phyloP scores from a whole-genome alignment of 1,139 yeast species.

The Pichia sp. region DNA sequence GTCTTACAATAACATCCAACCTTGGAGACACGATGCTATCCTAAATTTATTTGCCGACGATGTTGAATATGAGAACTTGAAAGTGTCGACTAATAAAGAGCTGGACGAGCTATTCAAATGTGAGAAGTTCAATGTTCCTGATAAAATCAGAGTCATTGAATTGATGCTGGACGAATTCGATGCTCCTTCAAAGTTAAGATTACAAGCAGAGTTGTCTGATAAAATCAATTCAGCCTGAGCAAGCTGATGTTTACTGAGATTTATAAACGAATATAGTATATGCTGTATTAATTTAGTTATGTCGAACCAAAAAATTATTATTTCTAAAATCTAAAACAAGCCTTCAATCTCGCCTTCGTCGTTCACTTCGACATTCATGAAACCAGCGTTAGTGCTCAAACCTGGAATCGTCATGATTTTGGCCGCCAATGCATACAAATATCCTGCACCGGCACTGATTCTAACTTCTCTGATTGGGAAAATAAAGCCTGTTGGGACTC shows the following conservation, averaged over 20 bases:
- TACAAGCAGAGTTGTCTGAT: conserved; percentile 77
- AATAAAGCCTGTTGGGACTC: conserved; percentile 74
- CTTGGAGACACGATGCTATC: conserved; percentile 71
- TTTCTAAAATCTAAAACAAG: conserved; percentile 43
- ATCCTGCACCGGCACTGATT: conserved; percentile 80
- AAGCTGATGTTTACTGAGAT: background rate
- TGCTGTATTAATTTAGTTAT: background rate
- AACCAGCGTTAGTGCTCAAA: conserved; percentile 76
- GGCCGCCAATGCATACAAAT: conserved; percentile 76
- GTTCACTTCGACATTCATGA: conserved; percentile 78
- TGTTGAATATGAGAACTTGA: conserved; percentile 47
- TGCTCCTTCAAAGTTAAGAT: conserved; percentile 69
- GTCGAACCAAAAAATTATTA: background rate
- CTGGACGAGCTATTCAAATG: conserved; percentile 54
- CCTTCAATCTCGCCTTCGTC: conserved; percentile 81
- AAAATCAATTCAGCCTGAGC: conserved; percentile 45
- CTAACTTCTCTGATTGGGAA: conserved; percentile 79
- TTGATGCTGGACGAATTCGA: conserved; percentile 77
- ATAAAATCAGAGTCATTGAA: conserved; percentile 73
- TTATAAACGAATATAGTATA: background rate
- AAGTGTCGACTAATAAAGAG: conserved; percentile 63
- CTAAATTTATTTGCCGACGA: conserved; percentile 71
- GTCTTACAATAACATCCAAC: conserved; percentile 72
- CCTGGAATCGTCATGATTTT: conserved; percentile 85
- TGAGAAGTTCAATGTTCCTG: conserved; percentile 51